A percentile compares a stretch with the other conserved stretches of the same genome.
phyloP scores from a whole-genome alignment of 129 eudicot genomes.

The Scalesia atractyloides region DNA sequence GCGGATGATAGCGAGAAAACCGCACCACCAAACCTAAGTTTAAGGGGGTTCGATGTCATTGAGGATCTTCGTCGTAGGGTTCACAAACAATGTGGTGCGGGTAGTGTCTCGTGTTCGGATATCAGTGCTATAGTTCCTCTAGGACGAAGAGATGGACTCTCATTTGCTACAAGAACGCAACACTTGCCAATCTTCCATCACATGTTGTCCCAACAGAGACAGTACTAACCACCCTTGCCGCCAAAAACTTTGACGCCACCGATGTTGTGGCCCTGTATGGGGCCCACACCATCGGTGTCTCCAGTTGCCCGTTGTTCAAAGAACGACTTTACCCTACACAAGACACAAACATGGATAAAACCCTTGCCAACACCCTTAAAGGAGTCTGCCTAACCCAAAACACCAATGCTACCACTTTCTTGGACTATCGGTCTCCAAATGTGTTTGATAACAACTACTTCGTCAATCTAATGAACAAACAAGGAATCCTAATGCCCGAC shows the following conservation, averaged over 20 bases:
- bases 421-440: conserved; percentile 62
- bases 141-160: conserved; percentile 58
- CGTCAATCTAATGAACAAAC: conserved; percentile 64
- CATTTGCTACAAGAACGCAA: conserved; percentile 54
- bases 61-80: conserved; percentile 55
- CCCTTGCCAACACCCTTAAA: conserved; percentile 53
- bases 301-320: conserved; percentile 55
- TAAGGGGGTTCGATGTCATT: conserved; percentile 56
- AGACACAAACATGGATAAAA: conserved; percentile 55
- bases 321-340: conserved; percentile 57
- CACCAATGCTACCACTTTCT: conserved; percentile 42
- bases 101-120: conserved; percentile 63
- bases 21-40: conserved; percentile 58
- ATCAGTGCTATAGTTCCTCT: conserved; percentile 63
- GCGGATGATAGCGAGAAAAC: conserved; percentile 56
- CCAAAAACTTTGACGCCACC: conserved; percentile 46
- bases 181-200: conserved; percentile 59
- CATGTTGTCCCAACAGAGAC: conserved; percentile 50
- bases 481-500: conserved; percentile 62
- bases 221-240: conserved; percentile 40
- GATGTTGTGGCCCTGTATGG: conserved; percentile 76
- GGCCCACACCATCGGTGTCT: conserved; percentile 66
- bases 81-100: conserved; percentile 48
- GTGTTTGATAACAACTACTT: conserved; percentile 70
- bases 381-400: conserved; percentile 34